Percentiles rank a stretch among this genome's conserved stretches.
Conservation (phyloP, 805 yeast species). For the Metschnikowia orientalis region DNA sequence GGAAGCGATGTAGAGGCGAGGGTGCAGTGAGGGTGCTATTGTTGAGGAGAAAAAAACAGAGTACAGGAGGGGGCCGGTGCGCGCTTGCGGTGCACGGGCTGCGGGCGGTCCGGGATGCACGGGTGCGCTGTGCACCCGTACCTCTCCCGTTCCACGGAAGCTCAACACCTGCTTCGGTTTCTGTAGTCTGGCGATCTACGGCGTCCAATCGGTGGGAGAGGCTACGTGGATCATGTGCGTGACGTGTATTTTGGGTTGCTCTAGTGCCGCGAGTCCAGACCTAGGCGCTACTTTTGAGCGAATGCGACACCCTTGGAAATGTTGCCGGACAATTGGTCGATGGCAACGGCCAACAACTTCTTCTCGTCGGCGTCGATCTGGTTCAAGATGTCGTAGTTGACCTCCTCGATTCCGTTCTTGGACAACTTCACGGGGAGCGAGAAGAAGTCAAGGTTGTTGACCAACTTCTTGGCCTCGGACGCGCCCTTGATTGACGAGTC, state of each 20-base stretch:
- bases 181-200: no score
- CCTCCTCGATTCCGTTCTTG: conserved; percentile 50
- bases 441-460: conserved; percentile 45
- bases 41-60: conserved; percentile 7
- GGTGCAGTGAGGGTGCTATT: conserved; percentile 3
- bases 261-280: no score
- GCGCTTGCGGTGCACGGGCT: conserved; percentile 3
- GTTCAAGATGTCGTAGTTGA: conserved; percentile 51
- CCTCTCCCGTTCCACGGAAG: no score
- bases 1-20: neutral
- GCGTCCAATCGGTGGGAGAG: no score
- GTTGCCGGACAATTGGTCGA: conserved; percentile 50
- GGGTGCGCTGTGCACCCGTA: no score
- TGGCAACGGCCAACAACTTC: conserved; percentile 50
- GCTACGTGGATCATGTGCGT: no score
- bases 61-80: conserved; percentile 2
- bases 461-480: conserved; percentile 44
- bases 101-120: no score
- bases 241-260: no score
- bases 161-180: no score
- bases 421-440: conserved; percentile 61
- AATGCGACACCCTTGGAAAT: conserved; percentile 57
- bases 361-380: conserved; percentile 49
- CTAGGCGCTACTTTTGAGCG: conserved; percentile 19
- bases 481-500: conserved; percentile 50